Base-by-base conservation (phyloP, 768 basidiomycete species). In the Sporobolomyces roseus region DNA sequence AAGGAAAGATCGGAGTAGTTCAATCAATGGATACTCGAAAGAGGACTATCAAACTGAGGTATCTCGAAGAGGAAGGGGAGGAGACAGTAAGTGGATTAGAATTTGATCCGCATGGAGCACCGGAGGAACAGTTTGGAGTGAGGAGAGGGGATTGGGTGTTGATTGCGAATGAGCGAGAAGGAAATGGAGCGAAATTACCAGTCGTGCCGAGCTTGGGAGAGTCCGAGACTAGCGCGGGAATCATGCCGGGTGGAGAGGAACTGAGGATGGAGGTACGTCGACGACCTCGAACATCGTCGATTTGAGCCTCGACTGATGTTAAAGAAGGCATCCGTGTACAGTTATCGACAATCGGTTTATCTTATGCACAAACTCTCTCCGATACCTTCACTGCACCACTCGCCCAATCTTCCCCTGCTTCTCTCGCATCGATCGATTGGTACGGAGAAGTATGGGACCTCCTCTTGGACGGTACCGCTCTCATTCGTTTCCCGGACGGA, bases 171-270 rank as follows among this genome's bases (percentile, higher is more conserved):
- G 80, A 82, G 71, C 86, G 85, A 19, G 60, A 60, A 49, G n/a
- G 21, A 53, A 96, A 93, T 76, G 89, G 90, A 14, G 83, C 83
- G 38, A 76, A 82, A 35, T 77, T 80, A 17, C 90, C 92, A 5
- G 81, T 83, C 64, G 88, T 97, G 36, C 91, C 92, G 13, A 83
- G 83, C 56, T 88, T 97, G 32, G 93, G 93, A 32, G 90, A 93
- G 78, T 77, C 91, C 30, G 91, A 92, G 87, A 85, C 90, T 30
- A 83, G 27, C 9, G 58, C 65, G 0, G 71, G 65, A 30, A 12
- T 51, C 19, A 68, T 72, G 61, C 66, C 71, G 5, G 14, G 2
- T 0, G 63, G 60, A 2, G 71, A 72, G 21, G n/a, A 61, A 16
- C 27, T 72, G 29, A 48, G 71, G 16, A 23, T 62, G 25, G 63